A percentile compares a stretch with the other conserved stretches of the same genome.
phyloP scores from a whole-genome alignment of 768 basidiomycete genomes.

The Steccherinum ochraceum region DNA sequence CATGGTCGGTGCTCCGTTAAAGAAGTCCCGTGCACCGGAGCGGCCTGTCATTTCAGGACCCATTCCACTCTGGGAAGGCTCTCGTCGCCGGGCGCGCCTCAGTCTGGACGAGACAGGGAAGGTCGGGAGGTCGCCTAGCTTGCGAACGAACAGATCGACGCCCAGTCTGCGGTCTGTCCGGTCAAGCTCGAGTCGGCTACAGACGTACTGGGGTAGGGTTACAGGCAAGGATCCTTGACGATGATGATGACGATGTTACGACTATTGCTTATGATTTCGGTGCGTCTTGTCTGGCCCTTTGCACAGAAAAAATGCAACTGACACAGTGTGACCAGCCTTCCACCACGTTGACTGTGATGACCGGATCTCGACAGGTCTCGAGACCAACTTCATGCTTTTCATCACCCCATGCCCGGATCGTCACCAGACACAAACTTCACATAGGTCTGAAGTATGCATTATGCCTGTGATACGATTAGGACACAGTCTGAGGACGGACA shows the following conservation, averaged over 20 bases:
- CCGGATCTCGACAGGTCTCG: not conserved
- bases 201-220: slow-evolving; percentile 19
- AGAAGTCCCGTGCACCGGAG: slow-evolving; percentile 7
- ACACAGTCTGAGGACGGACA: too few species aligned
- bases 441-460: not conserved
- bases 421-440: not conserved
- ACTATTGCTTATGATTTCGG: not conserved
- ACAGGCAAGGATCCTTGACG: slow-evolving; percentile 8
- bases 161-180: slow-evolving; percentile 21
- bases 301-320: too few species aligned
- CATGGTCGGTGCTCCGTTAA: slow-evolving; percentile 5
- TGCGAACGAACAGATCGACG: slow-evolving; percentile 3
- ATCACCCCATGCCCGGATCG: too few species aligned
- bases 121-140: slow-evolving; percentile 8
- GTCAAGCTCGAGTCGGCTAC: slow-evolving; percentile 24
- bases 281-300: too few species aligned
- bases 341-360: not conserved
- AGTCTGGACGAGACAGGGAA: slow-evolving; percentile 4
- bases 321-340: too few species aligned
- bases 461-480: not conserved
- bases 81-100: slow-evolving; percentile 8
- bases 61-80: slow-evolving; percentile 24
- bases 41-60: slow-evolving; percentile 28
- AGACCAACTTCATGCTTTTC: too few species aligned
- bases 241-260: not conserved